These are phyloP conservation scores for Amanita rimosa DNA, from an alignment of 768 basidiomycete species.

Conservation along the genomic window DNA sequence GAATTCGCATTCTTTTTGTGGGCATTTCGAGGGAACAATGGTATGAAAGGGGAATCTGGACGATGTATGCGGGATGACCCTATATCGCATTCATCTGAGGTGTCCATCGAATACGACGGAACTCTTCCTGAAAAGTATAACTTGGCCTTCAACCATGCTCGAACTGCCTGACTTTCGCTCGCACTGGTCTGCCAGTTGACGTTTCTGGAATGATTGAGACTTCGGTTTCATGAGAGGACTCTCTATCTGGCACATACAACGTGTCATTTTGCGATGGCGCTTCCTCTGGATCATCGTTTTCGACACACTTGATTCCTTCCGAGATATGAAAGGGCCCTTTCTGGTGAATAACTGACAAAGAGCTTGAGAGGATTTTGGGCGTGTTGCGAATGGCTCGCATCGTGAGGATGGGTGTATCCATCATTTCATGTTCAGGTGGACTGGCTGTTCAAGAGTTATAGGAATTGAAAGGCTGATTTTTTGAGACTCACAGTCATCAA, in stretches of 20 bases:
- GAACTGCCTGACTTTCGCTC: not conserved
- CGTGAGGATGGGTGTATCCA: conserved; percentile 1
- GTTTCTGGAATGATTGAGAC: not conserved
- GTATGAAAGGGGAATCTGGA: conserved; percentile 1
- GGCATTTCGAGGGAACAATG: not conserved
- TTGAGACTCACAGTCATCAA: conserved; percentile 22
- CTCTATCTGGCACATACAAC: not conserved
- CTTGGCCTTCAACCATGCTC: not conserved
- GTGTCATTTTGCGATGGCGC: not conserved
- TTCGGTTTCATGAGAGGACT: not conserved
- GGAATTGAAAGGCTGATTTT: not conserved
- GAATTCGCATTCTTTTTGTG: not conserved
- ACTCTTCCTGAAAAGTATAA: not conserved
- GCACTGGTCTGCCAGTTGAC: not conserved
- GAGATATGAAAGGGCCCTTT: conserved; percentile 1
- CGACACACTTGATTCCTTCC: not conserved
- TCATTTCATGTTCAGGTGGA: conserved; percentile 7
- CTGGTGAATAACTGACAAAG: not conserved
- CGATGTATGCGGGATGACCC: not conserved
- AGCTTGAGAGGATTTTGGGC: not conserved
- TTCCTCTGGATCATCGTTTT: not conserved
- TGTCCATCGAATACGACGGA: not conserved
- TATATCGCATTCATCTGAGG: not conserved
- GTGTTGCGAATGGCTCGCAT: conserved; percentile 1
- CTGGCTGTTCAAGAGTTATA: conserved; percentile 2